Conservation (phyloP, 1,284 basidiomycete genomes). For the Ustilago tritici region DNA sequence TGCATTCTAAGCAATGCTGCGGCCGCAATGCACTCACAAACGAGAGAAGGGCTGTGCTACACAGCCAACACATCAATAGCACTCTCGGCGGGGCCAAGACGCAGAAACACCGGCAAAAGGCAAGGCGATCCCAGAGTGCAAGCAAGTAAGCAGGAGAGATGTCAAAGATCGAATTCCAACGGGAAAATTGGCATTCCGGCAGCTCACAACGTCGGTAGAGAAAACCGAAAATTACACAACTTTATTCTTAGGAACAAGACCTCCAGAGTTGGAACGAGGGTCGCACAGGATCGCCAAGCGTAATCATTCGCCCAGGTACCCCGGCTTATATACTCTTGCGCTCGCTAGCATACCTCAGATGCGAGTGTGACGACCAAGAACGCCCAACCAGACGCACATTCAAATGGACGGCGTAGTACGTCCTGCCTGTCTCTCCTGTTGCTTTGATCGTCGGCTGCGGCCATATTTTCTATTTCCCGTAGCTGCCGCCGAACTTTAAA, state of each 20-base stretch:
- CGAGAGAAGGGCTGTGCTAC: no score
- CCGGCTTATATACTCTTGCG: not conserved
- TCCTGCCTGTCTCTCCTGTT: not conserved
- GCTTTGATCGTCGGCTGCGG: not conserved
- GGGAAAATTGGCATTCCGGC: conserved; percentile 1
- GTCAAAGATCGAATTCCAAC: not conserved
- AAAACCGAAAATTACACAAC: not conserved
- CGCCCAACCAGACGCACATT: no score
- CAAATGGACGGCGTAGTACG: no score
- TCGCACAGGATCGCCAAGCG: not conserved
- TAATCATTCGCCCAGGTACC: not conserved
- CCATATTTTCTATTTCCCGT: not conserved
- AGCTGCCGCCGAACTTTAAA: conserved; percentile 10
- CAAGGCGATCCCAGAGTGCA: not conserved
- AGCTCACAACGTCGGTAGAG: not conserved
- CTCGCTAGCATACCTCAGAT: no score
- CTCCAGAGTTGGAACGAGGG: not conserved
- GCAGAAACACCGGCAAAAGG: no score
- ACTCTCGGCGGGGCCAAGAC: no score
- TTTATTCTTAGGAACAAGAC: not conserved
- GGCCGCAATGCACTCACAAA: no score
- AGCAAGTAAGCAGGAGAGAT: not conserved
- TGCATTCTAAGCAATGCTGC: no score
- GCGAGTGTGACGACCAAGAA: no score
- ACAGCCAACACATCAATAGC: no score